Base-by-base conservation (phyloP, 805 yeast genomes). In the Ogataea zsoltii region DNA sequence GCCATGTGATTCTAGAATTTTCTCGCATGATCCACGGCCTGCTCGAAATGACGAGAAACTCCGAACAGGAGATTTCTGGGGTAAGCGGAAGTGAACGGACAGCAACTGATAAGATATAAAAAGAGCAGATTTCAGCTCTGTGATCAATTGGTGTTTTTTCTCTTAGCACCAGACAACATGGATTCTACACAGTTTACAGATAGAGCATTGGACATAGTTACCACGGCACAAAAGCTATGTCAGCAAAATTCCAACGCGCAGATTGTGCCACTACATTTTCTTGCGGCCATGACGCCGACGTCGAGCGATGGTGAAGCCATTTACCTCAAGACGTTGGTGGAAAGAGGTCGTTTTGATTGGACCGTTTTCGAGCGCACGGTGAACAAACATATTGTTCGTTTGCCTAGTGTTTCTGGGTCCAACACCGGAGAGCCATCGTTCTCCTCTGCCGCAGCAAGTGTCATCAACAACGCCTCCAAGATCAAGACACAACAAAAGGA, bases 261-360 rank as follows among this genome's bases (percentile, higher is more conserved):
- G 63, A 72, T 94, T 45, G 71, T 79, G 43, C 99, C 99, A n/a
- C 65, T 91, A 45, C 99, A 94, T 67, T 67, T 94, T 45, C 71
- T 92, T 51, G 97, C 96, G 14, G 97, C 98, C 17, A 85, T 92
- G 84, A 83, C 86, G 25, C 83, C 83, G 18, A 73, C 80, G 10
- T 81, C 82, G 51, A 68, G 71, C 14, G 77, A 72, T 41, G 78
- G 78, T 15, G 75, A 81, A 3, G 66, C 75, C 13, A 72, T 82
- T 16, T 92, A 89, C 66, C 69, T 94, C 44, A 87, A 90, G 62
- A 86, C 96, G 13, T 71, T 94, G 38, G 69, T 88, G 15, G 96
- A 90, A 58, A 87, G 83, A 59, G 96, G 89, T 12, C 78, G 97
- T 50, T 90, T 81, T 61, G 98, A 94, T 53, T 92, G 92, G 84